Percentiles rank a stretch among this genome's conserved stretches.
Evolutionary conservation across 495 filamentous ascomycete genomes (phyloP).

Genomic region (Aspergillus sparsus): DNA sequence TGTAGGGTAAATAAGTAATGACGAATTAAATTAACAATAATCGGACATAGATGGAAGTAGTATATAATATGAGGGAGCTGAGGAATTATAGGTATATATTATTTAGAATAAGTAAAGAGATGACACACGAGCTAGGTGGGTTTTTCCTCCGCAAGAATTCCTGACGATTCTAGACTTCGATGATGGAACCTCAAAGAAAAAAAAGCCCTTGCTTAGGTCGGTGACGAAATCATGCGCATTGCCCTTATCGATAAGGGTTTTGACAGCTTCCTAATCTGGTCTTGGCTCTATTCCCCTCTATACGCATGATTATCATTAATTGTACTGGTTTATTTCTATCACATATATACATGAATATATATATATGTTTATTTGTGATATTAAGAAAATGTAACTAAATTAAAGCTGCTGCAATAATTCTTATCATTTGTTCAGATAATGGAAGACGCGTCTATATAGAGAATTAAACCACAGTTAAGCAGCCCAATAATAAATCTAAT

Average conservation of each 20-base stretch:
- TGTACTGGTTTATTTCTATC: too few species aligned
- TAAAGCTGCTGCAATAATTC: too few species aligned
- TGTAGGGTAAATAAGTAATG: background rate
- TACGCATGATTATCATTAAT: too few species aligned
- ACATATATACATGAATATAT: too few species aligned
- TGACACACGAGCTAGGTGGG: too few species aligned
- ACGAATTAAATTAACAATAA: background rate
- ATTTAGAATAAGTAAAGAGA: background rate
- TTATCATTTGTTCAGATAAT: too few species aligned
- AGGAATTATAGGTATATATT: background rate
- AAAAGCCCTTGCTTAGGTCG: background rate
- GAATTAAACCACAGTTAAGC: too few species aligned
- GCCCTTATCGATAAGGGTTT: conserved; percentile 36
- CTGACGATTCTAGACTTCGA: conserved; percentile 20
- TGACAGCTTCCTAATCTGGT: background rate
- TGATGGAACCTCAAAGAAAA: conserved; percentile 31
- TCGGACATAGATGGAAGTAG: background rate
- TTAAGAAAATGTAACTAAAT: too few species aligned
- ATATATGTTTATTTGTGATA: too few species aligned
- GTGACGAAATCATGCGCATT: conserved; percentile 29
- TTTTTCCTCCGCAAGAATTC: conserved; percentile 13
- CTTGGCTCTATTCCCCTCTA: too few species aligned
- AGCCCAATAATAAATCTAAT: too few species aligned
- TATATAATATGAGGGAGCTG: background rate
- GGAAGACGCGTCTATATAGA: too few species aligned